Base-by-base conservation (phyloP, 2,329 filamentous ascomycete genomes). In the Calonectria pauciramosa region DNA sequence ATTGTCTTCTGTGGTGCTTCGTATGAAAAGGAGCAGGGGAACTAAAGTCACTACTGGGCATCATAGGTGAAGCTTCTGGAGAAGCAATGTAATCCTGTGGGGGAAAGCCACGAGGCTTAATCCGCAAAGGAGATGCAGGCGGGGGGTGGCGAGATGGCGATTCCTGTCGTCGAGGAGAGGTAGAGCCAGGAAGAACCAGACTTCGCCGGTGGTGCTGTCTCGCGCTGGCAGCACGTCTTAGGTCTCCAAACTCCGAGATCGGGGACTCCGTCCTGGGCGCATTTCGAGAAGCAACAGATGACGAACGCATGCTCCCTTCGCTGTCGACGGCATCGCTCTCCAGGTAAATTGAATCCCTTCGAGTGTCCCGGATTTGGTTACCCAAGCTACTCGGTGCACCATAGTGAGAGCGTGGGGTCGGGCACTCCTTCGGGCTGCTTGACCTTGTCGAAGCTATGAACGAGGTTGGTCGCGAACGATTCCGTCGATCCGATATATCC, bases 391-490 rank as follows among this genome's bases (percentile, higher is more conserved):
- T 91, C 66, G 88, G 82, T 11, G 88, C 86, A 34, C 91, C 91
- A 59, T 91, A 92, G 80, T 96, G 93, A 0, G 96, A 99, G 76
- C 95, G 93, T 14, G 97, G 97, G 4, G 97, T 99, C 14, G 95
- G 94, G 75, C 95, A 97, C 84, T 97, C 96, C 83, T 93, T 93
- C 0, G 97, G 97, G 82, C 97, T 99, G 83, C 92, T 97, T 4
- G 97, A 98, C 76, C 95, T 91, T 1, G 95, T 96, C 2, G 96
- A 98, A 34, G 92, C 92, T 30, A 94, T 80, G 68, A 87, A 85
- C 2, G 87, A 88, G 6, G 82, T 82, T 87, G 75, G 93, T 86
- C 74, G 94, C 92, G 68, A 81, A n/a, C 81, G 76, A 51, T 80
- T 80, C 20, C 77, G 77, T 18, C 79, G 76, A 20, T 79, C 79